Percentiles rank a stretch among this genome's conserved stretches.
phyloP scores from a whole-genome alignment of 2,329 filamentous ascomycete genomes.

The Claviceps sp. region DNA sequence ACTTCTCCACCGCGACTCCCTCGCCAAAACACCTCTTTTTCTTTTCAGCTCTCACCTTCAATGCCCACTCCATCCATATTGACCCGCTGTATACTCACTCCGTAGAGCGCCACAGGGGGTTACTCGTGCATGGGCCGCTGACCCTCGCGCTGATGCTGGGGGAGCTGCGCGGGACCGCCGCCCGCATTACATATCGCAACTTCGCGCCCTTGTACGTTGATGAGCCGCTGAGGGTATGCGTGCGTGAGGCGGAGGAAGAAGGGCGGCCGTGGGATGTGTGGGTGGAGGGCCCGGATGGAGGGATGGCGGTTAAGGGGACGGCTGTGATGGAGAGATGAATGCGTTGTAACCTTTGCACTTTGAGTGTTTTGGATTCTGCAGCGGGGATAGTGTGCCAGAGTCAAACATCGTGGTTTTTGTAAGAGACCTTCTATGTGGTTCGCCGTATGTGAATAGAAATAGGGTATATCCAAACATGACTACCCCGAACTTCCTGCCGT shows the following conservation, averaged over 20 bases:
- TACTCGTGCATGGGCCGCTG: constrained; percentile 81
- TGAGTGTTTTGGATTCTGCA: too few species aligned
- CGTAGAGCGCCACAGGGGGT: constrained; percentile 59
- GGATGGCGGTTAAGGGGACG: constrained; percentile 49
- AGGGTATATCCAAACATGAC: too few species aligned
- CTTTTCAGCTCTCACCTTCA: constrained; percentile 83
- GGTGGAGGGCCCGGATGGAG: constrained; percentile 48
- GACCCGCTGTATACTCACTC: constrained; percentile 56
- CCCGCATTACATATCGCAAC: constrained; percentile 63
- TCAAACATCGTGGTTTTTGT: too few species aligned
- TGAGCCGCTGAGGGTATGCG: constrained; percentile 58
- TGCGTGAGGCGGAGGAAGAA: constrained; percentile 28
- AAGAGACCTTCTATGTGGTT: too few species aligned
- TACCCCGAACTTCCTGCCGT: too few species aligned
- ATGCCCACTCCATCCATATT: constrained; percentile 83
- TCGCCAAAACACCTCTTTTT: constrained; percentile 66
- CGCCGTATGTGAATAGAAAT: too few species aligned
- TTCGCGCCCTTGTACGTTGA: constrained; percentile 66
- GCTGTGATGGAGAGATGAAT: constrained; percentile 13
- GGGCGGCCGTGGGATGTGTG: constrained; percentile 43
- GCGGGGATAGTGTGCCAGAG: too few species aligned
- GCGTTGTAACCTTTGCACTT: too few species aligned
- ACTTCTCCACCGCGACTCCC: constrained; percentile 45
- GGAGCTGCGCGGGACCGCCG: constrained; percentile 37
- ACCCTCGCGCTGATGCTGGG: constrained; percentile 64